phyloP scores from a whole-genome alignment of 2,329 filamentous ascomycete species.

The Claviceps humidiphila region DNA sequence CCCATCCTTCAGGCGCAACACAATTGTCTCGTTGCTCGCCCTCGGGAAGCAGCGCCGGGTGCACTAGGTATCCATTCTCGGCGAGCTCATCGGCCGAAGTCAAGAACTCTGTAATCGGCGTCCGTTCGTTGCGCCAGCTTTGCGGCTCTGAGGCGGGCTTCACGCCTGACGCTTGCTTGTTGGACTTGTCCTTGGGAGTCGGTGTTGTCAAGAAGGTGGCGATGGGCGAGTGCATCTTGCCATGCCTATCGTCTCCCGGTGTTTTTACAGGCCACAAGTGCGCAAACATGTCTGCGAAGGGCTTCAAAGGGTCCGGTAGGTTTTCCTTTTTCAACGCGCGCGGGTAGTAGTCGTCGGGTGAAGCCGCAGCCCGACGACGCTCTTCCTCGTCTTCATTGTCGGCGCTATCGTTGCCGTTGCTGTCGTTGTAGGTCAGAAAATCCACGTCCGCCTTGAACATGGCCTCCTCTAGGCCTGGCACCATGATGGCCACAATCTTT shows the following conservation, averaged over 20 bases:
- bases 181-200: constrained; percentile 50
- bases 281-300: constrained; percentile 69
- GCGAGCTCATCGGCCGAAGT: constrained; percentile 58
- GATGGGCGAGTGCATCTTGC: constrained; percentile 75
- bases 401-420: neutral
- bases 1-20: constrained; percentile 59
- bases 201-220: constrained; percentile 71
- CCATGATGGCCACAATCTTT: constrained; percentile 82
- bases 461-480: constrained; percentile 77
- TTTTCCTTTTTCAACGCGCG: constrained; percentile 35
- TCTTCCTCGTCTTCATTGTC: constrained; percentile 15
- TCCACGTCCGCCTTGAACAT: constrained; percentile 63
- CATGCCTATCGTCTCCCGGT: constrained; percentile 70
- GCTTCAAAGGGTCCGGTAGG: constrained; percentile 42
- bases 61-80: constrained; percentile 73
- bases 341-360: constrained; percentile 48
- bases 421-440: constrained; percentile 30
- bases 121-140: constrained; percentile 61
- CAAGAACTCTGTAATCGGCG: constrained; percentile 70
- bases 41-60: constrained; percentile 59
- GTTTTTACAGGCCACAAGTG: constrained; percentile 83
- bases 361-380: constrained; percentile 20
- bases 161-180: constrained; percentile 33
- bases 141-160: constrained; percentile 50
- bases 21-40: constrained; percentile 40